Conservation (phyloP, 202 grass and related monocot species). For the Elaeis oleifera region DNA sequence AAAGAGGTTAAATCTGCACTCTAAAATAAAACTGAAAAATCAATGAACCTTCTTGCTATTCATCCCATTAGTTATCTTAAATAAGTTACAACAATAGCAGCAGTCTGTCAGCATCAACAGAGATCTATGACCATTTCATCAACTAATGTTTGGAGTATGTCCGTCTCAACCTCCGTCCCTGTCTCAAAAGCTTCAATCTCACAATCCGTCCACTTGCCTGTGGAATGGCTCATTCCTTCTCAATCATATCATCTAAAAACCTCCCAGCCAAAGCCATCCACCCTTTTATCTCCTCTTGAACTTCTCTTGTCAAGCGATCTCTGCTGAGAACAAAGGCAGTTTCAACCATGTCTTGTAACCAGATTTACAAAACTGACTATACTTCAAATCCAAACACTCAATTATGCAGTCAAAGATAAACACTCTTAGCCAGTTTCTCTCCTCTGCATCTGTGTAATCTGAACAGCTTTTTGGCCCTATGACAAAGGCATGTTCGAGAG, state of each 20-base stretch:
- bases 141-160: constrained; percentile 55
- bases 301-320: constrained; percentile 38
- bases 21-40: too few species aligned
- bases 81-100: too few species aligned
- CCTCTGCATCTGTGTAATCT: constrained; percentile 33
- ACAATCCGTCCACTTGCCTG: constrained; percentile 26
- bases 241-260: constrained; percentile 18
- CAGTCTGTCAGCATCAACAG: not conserved
- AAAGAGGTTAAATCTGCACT: too few species aligned
- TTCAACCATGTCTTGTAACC: constrained; percentile 46
- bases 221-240: constrained; percentile 45
- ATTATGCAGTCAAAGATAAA: constrained; percentile 77
- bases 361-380: constrained; percentile 47
- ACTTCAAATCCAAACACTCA: constrained; percentile 58
- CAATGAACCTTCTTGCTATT: too few species aligned
- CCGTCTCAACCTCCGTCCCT: constrained; percentile 53
- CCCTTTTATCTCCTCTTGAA: constrained; percentile 35
- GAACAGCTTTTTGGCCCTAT: constrained; percentile 4
- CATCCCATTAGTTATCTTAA: too few species aligned
- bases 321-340: constrained; percentile 26
- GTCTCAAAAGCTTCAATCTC: constrained; percentile 57
- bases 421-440: constrained; percentile 33
- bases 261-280: constrained; percentile 43
- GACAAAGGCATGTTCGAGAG: constrained; percentile 15
- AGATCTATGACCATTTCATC: constrained; percentile 55